These are phyloP conservation scores for Acer yangbiense DNA, from an alignment of 345 rosid genomes.

Conservation along the genomic window DNA sequence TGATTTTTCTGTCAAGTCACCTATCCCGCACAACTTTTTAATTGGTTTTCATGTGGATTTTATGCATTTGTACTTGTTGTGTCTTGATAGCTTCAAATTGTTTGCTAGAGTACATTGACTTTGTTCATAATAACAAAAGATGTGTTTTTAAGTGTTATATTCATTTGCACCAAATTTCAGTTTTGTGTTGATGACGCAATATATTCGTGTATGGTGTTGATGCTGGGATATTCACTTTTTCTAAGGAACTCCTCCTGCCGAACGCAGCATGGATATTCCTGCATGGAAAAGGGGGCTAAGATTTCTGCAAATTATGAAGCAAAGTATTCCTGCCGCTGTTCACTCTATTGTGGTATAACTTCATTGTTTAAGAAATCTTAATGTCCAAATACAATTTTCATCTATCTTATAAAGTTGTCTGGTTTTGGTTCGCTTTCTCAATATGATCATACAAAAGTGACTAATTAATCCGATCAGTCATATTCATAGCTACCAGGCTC, in stretches of 20 bases:
- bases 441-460: neutral
- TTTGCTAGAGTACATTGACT: neutral
- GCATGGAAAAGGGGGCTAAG: conserved; percentile 91
- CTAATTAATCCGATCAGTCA: neutral
- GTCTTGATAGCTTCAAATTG: conserved; percentile 6
- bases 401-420: conserved; percentile 11
- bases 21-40: neutral
- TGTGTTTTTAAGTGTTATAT: neutral
- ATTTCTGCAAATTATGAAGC: conserved; percentile 71
- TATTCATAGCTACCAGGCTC: neutral
- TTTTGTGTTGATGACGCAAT: conserved; percentile 47
- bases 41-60: neutral
- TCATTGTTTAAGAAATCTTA: conserved; percentile 15
- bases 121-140: neutral
- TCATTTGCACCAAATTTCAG: conserved; percentile 8
- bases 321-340: conserved; percentile 70
- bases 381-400: neutral
- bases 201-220: conserved; percentile 54
- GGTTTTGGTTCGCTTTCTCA: neutral
- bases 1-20: conserved; percentile 15
- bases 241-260: conserved; percentile 99
- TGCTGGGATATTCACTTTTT: conserved; percentile 90
- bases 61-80: neutral
- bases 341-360: conserved; percentile 87
- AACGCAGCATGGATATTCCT: conserved; percentile 99